Base-by-base conservation (phyloP, 495 filamentous ascomycete species). In the Penicillium daleae region DNA sequence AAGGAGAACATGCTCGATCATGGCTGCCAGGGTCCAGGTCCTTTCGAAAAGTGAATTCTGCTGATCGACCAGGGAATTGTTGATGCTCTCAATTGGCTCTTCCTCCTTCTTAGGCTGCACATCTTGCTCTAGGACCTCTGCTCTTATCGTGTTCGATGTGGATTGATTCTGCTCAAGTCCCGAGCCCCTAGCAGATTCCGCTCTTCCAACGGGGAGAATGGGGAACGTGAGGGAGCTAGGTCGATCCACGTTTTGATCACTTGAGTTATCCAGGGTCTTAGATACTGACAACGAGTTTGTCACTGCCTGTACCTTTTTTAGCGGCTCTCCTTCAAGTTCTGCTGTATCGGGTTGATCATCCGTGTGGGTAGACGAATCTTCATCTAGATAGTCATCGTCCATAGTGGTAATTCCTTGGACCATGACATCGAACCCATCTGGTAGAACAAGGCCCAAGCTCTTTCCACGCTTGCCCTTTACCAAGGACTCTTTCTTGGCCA, bases 381-480 rank as follows among this genome's bases (percentile, higher is more conserved):
- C 7, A 22, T 21, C 19, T 21, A 13, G 21, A 12, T 24, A 6
- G 2, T 19, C 49, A 31, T 4, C 10, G 15, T 7, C n/a, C 2
- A 12, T 19, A 4, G 15, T 32, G n/a, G 49, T 8, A n/a, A 52
- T n/a, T 8, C 49, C 49, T 5, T n/a, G 15, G 3, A 31, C 6
- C 9, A 52, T 29, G 2, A 57, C 39, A 0, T 67, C 60, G 12
- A 63, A 59, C 0, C 64, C 58, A 39, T 55, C 52, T 1, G 65
- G 65, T 6, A 65, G n/a, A 0, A 65, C 21, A 3, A 70, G 22
- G 19, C 24, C 6, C 59, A 9, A 1, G 52, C 15, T 19, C 52
- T 32, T 52, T 29, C 57, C 60, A 9, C 68, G 62, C n/a, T 68
- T 68, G 2, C 66, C 66, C 13, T 71, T 71, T 0, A 22, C 13